Evolutionary conservation across 73 alveolate genomes (phyloP).

Genomic region (Stentor roeselii): DNA sequence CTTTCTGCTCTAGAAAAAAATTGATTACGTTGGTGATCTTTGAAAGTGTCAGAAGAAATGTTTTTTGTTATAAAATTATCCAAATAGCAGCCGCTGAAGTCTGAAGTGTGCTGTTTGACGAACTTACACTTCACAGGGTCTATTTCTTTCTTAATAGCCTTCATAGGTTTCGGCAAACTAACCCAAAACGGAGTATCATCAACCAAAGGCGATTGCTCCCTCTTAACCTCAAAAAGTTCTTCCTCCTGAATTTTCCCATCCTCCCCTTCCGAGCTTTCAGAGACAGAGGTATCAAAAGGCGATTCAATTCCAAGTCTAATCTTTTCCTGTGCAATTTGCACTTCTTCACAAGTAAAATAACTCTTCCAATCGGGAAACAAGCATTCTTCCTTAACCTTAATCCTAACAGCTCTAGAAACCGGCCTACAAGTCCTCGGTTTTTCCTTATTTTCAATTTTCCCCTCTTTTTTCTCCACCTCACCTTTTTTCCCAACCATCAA

Average conservation of each 20-base stretch:
- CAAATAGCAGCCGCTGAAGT: not conserved
- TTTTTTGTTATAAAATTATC: not conserved
- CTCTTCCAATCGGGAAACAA: not conserved
- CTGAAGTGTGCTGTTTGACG: not conserved
- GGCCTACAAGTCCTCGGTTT: not conserved
- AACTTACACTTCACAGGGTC: not conserved
- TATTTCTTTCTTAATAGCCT: not conserved
- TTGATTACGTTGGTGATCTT: not conserved
- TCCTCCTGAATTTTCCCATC: not conserved
- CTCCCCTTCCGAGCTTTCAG: not conserved
- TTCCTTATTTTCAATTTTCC: slow-evolving; percentile 34
- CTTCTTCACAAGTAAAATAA: not conserved
- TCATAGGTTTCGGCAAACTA: not conserved
- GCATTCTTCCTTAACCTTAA: not conserved
- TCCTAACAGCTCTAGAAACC: not conserved
- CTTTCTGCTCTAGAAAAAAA: not conserved
- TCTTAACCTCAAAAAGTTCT: no score
- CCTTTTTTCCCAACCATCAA: slow-evolving; percentile 31
- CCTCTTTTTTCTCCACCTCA: slow-evolving; percentile 39
- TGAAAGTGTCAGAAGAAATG: not conserved
- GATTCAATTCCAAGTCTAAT: not conserved
- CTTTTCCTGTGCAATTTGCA: not conserved
- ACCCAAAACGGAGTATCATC: not conserved
- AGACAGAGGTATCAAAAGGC: not conserved
- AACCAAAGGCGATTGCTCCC: not conserved